phyloP scores from a whole-genome alignment of 1,284 basidiomycete genomes.

The Amylostereum areolatum region DNA sequence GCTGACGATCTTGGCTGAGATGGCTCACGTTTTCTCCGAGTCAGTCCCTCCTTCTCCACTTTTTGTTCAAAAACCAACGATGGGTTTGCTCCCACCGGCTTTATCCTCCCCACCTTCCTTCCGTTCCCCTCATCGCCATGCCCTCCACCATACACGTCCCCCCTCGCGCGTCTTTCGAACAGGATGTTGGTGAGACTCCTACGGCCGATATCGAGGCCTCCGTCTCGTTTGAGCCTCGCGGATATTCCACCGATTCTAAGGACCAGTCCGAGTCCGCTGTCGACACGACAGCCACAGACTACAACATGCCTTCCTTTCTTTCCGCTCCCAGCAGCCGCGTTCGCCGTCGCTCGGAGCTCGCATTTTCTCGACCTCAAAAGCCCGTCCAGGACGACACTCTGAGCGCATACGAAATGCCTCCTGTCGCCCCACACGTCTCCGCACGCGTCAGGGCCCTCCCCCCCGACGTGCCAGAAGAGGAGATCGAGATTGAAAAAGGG shows the following conservation, averaged over 20 bases:
- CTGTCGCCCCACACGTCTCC: neutral
- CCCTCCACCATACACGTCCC: neutral
- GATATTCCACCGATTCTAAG: conserved; percentile 1
- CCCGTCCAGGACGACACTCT: neutral
- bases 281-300: conserved; percentile 8
- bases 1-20: no score
- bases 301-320: conserved; percentile 11
- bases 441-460: neutral
- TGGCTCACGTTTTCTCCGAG: no score
- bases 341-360: conserved; percentile 17
- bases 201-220: conserved; percentile 2
- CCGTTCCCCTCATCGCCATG: neutral
- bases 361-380: conserved; percentile 10
- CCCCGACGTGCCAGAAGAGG: neutral
- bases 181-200: conserved; percentile 4
- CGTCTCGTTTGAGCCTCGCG: neutral
- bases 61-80: neutral
- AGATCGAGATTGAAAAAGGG: neutral
- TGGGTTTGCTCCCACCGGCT: neutral
- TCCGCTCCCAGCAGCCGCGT: conserved; percentile 16
- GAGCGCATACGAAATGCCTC: neutral
- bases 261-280: conserved; percentile 10
- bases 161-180: conserved; percentile 1
- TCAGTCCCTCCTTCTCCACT: neutral
- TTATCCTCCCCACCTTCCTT: neutral